Evolutionary conservation across 1,139 yeast genomes (phyloP).

Genomic region (Saccharomycopsis hybrid): DNA sequence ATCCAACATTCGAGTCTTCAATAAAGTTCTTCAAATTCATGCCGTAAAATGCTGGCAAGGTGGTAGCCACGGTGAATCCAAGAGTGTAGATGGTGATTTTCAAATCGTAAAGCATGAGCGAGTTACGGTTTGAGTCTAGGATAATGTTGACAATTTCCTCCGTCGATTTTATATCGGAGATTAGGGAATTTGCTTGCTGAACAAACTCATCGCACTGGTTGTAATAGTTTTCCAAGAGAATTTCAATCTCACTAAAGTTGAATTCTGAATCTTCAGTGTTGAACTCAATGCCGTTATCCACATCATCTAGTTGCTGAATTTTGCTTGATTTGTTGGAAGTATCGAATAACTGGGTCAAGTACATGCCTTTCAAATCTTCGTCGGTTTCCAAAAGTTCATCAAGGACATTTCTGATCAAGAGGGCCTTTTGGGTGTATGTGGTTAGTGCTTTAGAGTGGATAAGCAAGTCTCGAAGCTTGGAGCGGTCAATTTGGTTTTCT

Average conservation of each 20-base stretch:
- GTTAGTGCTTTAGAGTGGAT: conserved; percentile 76
- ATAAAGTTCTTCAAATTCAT: conserved; percentile 76
- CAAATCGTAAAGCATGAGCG: conserved; percentile 66
- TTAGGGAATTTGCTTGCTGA: conserved; percentile 65
- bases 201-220: conserved; percentile 76
- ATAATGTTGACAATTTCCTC: conserved; percentile 78
- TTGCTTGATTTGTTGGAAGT: neutral
- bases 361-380: conserved; percentile 66
- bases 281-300: neutral
- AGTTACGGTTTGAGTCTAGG: conserved; percentile 71
- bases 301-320: neutral
- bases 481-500: conserved; percentile 80
- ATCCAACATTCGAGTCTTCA: conserved; percentile 51
- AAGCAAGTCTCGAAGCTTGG: conserved; percentile 70
- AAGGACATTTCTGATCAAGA: conserved; percentile 73
- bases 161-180: conserved; percentile 68
- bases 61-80: conserved; percentile 50
- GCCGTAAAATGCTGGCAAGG: conserved; percentile 72
- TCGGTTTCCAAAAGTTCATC: conserved; percentile 87
- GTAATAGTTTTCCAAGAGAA: conserved; percentile 68
- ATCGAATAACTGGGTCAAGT: conserved; percentile 36
- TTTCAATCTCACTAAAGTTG: conserved; percentile 50
- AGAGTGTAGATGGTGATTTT: conserved; percentile 62
- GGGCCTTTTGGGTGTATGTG: conserved; percentile 78
- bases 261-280: conserved; percentile 5